Base-by-base conservation (phyloP, 208 protist species). In the Endotrypanum monterogeii region DNA sequence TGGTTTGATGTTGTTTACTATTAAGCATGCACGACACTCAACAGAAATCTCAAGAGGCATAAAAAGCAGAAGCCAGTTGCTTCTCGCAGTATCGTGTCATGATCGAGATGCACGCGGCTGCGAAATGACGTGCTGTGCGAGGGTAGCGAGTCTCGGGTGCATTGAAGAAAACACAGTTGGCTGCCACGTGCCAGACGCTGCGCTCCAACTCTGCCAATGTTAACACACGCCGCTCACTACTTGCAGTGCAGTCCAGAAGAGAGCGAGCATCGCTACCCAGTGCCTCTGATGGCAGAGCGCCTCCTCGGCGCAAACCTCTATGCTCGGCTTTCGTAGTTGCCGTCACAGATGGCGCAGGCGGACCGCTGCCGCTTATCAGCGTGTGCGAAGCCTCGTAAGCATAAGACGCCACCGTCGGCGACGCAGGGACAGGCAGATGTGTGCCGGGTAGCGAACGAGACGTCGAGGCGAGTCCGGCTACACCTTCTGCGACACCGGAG, bases 121-220 rank as follows among this genome's bases (percentile, higher is more conserved):
- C 89, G 65, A 96, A 96, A 41, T 76, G 67, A 5, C 88, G 65
- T 1, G 89, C 92, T 4, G 85, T 91, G 50, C 67, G 79, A 9
- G 89, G 92, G 74, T 93, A 96, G 58, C 83, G 85, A 1, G 86
- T 85, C 71, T 96, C 88, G 0, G 92, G 92, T 11, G 87, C 92
- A 71, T 96, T 96, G 78, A 96, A 96, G 32, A 90, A 60, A 46
- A 87, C 89, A 78, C 89, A 96, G 81, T 96, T 96, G 25, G 88
- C 85, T 14, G 89, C 82, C 32, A 94, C 92, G 50, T 91, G 88
- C 89, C 92, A 96, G 4, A 94, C 68, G 8, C 84, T 83, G 32
- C 85, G 84, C 73, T 96, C 89, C 69, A 96, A 75, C 50, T 94
- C 88, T 12, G 86, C 83, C 0, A 94, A 44, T 12, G 89, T 94